These are phyloP conservation scores for Solanum chilense DNA, from an alignment of 257 asterid species.

Conservation along the genomic window DNA sequence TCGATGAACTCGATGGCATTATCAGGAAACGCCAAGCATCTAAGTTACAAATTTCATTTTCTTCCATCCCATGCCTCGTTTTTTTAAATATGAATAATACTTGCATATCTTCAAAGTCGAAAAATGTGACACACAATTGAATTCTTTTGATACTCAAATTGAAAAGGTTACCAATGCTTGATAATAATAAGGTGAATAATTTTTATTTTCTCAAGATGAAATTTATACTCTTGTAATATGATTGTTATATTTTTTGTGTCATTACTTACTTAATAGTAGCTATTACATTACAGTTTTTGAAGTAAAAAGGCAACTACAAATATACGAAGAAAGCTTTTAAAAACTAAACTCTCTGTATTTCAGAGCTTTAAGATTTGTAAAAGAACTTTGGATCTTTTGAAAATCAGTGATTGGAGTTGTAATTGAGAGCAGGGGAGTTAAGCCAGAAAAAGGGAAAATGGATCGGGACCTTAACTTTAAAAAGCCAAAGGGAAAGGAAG, in stretches of 20 bases:
- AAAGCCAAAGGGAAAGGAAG: too few species aligned
- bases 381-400: background rate
- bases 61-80: too few species aligned
- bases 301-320: background rate
- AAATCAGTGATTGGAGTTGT: background rate
- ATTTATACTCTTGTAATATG: background rate
- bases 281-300: background rate
- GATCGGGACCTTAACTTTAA: too few species aligned
- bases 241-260: background rate
- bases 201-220: background rate
- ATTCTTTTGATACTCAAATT: background rate
- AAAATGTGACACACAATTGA: background rate
- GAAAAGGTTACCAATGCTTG: background rate
- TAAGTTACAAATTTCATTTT: too few species aligned
- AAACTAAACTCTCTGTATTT: background rate
- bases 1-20: background rate
- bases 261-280: background rate
- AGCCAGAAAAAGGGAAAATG: too few species aligned
- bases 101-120: background rate
- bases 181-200: background rate
- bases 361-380: background rate
- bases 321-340: background rate
- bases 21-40: too few species aligned
- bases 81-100: background rate
- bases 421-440: too few species aligned